Percentiles rank a stretch among this genome's conserved stretches.
Conservation (phyloP, 1,284 basidiomycete species). For the Xerocomus cyaneibrunnescens region DNA sequence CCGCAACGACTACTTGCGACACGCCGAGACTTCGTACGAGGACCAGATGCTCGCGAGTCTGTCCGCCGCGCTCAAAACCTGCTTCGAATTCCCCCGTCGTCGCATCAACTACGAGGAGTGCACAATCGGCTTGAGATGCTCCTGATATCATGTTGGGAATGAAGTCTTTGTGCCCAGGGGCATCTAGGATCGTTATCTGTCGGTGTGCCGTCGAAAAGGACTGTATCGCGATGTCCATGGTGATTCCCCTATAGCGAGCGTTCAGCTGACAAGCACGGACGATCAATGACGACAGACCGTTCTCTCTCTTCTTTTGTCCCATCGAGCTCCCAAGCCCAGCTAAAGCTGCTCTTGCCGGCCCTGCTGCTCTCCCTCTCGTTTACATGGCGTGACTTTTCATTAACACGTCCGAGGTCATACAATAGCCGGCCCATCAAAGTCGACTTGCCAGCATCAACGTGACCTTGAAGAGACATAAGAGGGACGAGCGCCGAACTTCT, state of each 20-base stretch:
- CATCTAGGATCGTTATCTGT: slow-evolving; percentile 90
- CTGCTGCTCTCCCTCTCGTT: slow-evolving; percentile 93
- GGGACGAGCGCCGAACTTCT: slow-evolving; percentile 1
- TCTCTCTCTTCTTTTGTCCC: slow-evolving; percentile 92
- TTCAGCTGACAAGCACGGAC: slow-evolving; percentile 5
- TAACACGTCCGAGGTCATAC: slow-evolving; percentile 87
- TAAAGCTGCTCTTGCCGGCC: slow-evolving; percentile 92
- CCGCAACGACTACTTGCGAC: slow-evolving; percentile 85
- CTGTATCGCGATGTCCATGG: slow-evolving; percentile 95
- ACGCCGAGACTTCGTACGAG: slow-evolving; percentile 95
- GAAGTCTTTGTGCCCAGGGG: slow-evolving; percentile 96
- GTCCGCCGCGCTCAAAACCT: slow-evolving; percentile 91
- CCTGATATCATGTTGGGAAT: slow-evolving; percentile 99
- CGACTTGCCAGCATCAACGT: slow-evolving; percentile 98
- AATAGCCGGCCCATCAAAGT: slow-evolving; percentile 95
- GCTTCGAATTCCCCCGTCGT: slow-evolving; percentile 92
- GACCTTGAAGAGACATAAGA: slow-evolving; percentile 50
- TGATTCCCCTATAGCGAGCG: slow-evolving; percentile 73
- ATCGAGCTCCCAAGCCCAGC: slow-evolving; percentile 97
- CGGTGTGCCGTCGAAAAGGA: slow-evolving; percentile 76
- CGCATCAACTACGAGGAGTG: slow-evolving; percentile 93
- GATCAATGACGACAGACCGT: slow-evolving; percentile 54
- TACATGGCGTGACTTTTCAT: slow-evolving; percentile 79
- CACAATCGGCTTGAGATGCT: slow-evolving; percentile 95
- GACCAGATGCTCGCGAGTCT: slow-evolving; percentile 95